Conservation (phyloP, 1,139 yeast species). For the Yamadazyma songkhlaensis region DNA sequence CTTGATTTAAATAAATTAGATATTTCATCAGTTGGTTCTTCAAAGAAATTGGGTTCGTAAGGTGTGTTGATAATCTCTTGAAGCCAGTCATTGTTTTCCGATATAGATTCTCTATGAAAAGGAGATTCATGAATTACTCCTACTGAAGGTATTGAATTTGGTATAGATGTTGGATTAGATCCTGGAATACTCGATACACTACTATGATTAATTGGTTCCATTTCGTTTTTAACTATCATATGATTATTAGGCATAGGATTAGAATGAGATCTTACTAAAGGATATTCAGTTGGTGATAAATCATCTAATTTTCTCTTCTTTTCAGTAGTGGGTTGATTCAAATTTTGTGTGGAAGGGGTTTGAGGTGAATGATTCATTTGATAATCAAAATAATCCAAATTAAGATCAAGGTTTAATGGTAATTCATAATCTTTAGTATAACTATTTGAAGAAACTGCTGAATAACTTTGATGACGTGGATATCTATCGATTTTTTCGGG, state of each 20-base stretch:
- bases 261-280: conserved; percentile 2
- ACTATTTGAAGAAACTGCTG: conserved; percentile 73
- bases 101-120: conserved; percentile 9
- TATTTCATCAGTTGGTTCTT: conserved; percentile 30
- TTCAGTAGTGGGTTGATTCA: conserved; percentile 20
- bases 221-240: not conserved
- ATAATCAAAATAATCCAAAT: conserved; percentile 32
- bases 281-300: conserved; percentile 5
- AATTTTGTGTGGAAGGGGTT: not conserved
- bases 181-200: not conserved
- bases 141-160: conserved; percentile 5
- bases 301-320: conserved; percentile 7
- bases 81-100: conserved; percentile 57
- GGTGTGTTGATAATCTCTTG: conserved; percentile 65
- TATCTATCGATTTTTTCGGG: conserved; percentile 7
- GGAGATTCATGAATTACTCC: conserved; percentile 1
- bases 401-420: conserved; percentile 41
- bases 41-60: conserved; percentile 31
- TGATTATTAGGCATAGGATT: not conserved
- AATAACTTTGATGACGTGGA: conserved; percentile 70
- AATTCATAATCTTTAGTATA: conserved; percentile 59
- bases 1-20: conserved; percentile 56
- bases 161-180: not conserved
- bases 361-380: not conserved
- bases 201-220: not conserved